A percentile compares a stretch with the other conserved stretches of the same genome.
These are phyloP conservation scores for Geotrichum candidum DNA, from an alignment of 1,139 yeast genomes.

Conservation along the genomic window DNA sequence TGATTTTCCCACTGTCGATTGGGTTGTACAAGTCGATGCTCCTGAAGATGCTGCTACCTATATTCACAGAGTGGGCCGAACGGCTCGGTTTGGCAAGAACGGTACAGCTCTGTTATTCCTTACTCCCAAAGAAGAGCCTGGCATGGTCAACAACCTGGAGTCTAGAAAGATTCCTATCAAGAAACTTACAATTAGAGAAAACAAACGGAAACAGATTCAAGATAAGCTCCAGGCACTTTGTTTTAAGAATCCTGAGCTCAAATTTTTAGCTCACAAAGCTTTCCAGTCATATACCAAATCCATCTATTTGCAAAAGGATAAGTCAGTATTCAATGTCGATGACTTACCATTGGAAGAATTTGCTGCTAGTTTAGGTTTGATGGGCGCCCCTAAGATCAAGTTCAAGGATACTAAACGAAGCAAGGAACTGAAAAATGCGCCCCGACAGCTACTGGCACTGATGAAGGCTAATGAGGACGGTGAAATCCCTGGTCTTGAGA, in stretches of 20 bases:
- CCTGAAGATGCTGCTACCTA: slow-evolving; percentile 96
- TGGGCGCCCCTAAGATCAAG: slow-evolving; percentile 93
- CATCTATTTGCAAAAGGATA: slow-evolving; percentile 71
- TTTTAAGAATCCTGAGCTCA: slow-evolving; percentile 85
- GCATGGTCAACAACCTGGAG: slow-evolving; percentile 60
- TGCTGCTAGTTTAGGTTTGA: slow-evolving; percentile 85
- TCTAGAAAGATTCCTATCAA: slow-evolving; percentile 62
- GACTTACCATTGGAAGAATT: slow-evolving; percentile 73
- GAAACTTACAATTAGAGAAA: slow-evolving; percentile 66
- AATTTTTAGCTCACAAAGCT: slow-evolving; percentile 92
- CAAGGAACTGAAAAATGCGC: slow-evolving; percentile 76
- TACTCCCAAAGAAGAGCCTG: slow-evolving; percentile 77
- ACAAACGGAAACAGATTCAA: slow-evolving; percentile 71
- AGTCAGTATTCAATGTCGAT: slow-evolving; percentile 67
- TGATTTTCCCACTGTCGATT: slow-evolving; percentile 94
- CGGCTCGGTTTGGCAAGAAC: slow-evolving; percentile 85
- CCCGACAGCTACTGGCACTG: slow-evolving; percentile 59
- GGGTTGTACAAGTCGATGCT: slow-evolving; percentile 95
- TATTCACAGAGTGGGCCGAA: slow-evolving; percentile 93
- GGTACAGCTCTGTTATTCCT: slow-evolving; percentile 84
- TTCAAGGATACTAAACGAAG: slow-evolving; percentile 48
- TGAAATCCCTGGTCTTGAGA: slow-evolving; percentile 25
- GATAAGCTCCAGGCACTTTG: slow-evolving; percentile 85
- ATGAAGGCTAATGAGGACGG: slow-evolving; percentile 57
- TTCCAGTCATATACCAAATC: slow-evolving; percentile 86